A percentile compares a stretch with the other conserved stretches of the same genome.
These are phyloP conservation scores for Stentor coeruleus DNA, from an alignment of 73 alveolate species.

Conservation along the genomic window DNA sequence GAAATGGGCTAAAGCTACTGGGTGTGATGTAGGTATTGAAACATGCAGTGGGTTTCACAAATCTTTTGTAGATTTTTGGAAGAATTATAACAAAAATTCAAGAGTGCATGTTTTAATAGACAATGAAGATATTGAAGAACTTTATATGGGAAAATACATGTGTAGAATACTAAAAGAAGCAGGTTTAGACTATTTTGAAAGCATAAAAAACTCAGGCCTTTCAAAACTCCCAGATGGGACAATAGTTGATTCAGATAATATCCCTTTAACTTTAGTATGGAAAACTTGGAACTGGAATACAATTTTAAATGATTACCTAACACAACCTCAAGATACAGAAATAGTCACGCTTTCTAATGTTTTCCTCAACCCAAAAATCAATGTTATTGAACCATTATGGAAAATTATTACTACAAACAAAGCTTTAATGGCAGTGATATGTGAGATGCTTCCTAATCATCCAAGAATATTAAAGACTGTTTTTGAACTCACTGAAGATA, in stretches of 20 bases:
- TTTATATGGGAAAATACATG: not conserved
- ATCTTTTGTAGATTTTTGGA: not conserved
- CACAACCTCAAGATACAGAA: not conserved
- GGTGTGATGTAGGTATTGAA: not conserved
- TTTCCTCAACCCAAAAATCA: not conserved
- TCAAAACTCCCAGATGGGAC: not conserved
- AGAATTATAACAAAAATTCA: too few species aligned
- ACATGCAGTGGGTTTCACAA: not conserved
- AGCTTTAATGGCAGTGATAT: not conserved
- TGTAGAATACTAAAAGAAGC: not conserved
- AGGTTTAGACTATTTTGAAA: not conserved
- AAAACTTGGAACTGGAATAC: not conserved
- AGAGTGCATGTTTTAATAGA: not conserved
- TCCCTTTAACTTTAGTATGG: not conserved
- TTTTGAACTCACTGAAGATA: not conserved
- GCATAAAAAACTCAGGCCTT: not conserved
- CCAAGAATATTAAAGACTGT: not conserved
- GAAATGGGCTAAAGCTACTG: not conserved
- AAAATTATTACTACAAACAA: not conserved
- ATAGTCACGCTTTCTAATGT: not conserved
- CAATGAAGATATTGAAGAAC: not conserved
- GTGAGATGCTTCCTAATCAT: not conserved
- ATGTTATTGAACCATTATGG: not conserved
- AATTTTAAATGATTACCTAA: not conserved
- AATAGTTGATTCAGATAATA: not conserved